Conservation (phyloP, 1,139 yeast genomes). For the Kurtzmaniella quercitrusa region DNA sequence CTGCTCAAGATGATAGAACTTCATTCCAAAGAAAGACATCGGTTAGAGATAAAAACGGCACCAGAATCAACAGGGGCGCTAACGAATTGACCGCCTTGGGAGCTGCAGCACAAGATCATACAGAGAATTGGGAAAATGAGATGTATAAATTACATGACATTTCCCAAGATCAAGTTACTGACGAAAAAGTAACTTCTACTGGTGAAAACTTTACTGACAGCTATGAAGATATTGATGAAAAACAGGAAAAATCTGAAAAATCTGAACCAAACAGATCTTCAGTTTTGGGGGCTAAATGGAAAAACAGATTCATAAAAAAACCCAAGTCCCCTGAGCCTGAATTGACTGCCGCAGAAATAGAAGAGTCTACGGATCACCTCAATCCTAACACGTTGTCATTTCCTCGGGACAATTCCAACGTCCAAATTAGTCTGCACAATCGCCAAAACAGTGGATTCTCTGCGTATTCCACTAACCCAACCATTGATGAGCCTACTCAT, state of each 20-base stretch:
- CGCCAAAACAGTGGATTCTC: conserved; percentile 25
- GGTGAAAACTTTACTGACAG: conserved; percentile 19
- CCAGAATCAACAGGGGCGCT: conserved; percentile 24
- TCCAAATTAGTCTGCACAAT: conserved; percentile 6
- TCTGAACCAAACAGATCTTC: conserved; percentile 4
- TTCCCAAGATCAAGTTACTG: conserved; percentile 11
- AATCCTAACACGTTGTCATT: conserved; percentile 11
- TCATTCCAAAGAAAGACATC: conserved; percentile 66
- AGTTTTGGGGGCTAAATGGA: conserved; percentile 19
- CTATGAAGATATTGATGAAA: background rate
- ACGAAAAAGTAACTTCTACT: conserved; percentile 9
- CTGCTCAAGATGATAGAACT: conserved; percentile 79
- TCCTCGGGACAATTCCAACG: conserved; percentile 12
- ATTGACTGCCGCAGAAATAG: conserved; percentile 12
- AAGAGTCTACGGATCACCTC: conserved; percentile 11
- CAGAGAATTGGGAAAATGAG: conserved; percentile 64
- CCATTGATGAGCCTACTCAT: conserved; percentile 24
- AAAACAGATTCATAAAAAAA: conserved; percentile 13
- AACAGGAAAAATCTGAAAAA: conserved; percentile 4
- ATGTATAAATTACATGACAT: conserved; percentile 48
- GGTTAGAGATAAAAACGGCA: conserved; percentile 22
- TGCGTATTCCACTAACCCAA: conserved; percentile 17
- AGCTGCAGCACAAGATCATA: conserved; percentile 67
- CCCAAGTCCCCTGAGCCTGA: conserved; percentile 30
- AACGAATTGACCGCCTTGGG: conserved; percentile 67